A percentile compares a stretch with the other conserved stretches of the same genome.
These are phyloP conservation scores for Senna tora DNA, from an alignment of 306 rosid species.

Conservation along the genomic window DNA sequence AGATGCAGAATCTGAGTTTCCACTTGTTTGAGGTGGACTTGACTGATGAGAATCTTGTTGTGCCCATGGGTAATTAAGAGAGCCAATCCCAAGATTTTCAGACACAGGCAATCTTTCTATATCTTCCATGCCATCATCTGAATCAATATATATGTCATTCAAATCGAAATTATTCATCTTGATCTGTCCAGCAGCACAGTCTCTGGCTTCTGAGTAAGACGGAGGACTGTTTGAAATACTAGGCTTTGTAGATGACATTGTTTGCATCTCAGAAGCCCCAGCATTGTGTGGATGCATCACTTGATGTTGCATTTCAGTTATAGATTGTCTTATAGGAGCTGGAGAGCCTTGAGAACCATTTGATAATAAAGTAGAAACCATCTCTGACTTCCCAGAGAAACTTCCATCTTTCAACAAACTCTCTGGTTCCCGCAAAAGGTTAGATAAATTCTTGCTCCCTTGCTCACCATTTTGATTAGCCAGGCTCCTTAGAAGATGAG, in stretches of 20 bases:
- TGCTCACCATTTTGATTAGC: slow-evolving; percentile 61
- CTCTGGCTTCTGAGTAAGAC: slow-evolving; percentile 65
- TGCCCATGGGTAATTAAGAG: slow-evolving; percentile 69
- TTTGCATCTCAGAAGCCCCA: slow-evolving; percentile 51
- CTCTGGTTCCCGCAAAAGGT: slow-evolving; percentile 61
- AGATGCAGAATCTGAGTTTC: slow-evolving; percentile 93
- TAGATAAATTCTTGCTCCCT: slow-evolving; percentile 54
- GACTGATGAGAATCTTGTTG: slow-evolving; percentile 84
- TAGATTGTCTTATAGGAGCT: slow-evolving; percentile 48
- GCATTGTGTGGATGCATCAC: slow-evolving; percentile 46
- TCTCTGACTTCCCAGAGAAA: slow-evolving; percentile 54
- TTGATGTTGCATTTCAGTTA: slow-evolving; percentile 50
- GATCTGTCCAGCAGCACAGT: slow-evolving; percentile 57
- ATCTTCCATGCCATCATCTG: slow-evolving; percentile 78
- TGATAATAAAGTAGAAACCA: slow-evolving; percentile 56
- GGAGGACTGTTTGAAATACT: slow-evolving; percentile 65
- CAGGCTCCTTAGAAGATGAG: slow-evolving; percentile 74
- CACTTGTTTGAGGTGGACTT: slow-evolving; percentile 94
- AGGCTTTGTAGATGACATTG: slow-evolving; percentile 50
- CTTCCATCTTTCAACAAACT: slow-evolving; percentile 53
- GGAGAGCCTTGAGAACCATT: slow-evolving; percentile 65
- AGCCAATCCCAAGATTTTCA: slow-evolving; percentile 60
- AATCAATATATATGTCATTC: slow-evolving; percentile 80
- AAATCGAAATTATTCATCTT: slow-evolving; percentile 76
- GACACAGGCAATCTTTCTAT: slow-evolving; percentile 61